Evolutionary conservation across 495 filamentous ascomycete species (phyloP), one percentile per base, ranked within the genome.

Genomic region (Penicillium bialowiezense): DNA sequence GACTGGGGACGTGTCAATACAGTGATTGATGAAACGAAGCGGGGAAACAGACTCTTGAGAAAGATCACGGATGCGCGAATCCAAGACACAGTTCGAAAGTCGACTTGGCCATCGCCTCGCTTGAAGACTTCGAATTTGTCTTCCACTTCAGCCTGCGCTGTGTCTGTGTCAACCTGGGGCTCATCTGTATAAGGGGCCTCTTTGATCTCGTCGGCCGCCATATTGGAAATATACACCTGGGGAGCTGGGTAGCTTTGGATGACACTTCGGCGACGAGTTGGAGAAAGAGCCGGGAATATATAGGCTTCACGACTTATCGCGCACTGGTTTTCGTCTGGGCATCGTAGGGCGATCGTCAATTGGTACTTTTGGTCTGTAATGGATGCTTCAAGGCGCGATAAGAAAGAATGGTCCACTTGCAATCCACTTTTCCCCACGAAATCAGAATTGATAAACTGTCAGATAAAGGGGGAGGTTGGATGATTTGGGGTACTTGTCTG

Each of bases 61-160:
- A 83, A 82, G 51, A 84, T 82, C 2, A 80, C 67, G n/a, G 75
- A 61, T 3, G 78, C 75, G 9, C 70, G 68, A n/a, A 69, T 62
- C 78, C 80, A 84, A 62, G 71, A 70, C 21, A 82, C 78, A 7
- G 74, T 78, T n/a, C 79, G 70, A 56, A 82, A 82, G 46, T 81
- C 63, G 18, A 81, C 77, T 9, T 70, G 68, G 36, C 71, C 71
- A 17, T 72, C 67, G 1, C 64, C 71, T 52, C 60, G 71, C 54
- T 76, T 74, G 67, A 81, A 82, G 35, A 82, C 71, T 54, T 82
- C 78, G 49, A 67, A 51, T 10, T 62, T 54, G 31, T 65, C 56
- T 38, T 65, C 47, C 0, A 59, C 18, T 28, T 62, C 59, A 1
- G 45, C 55, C 17, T n/a, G n/a, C n/a, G n/a, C n/a, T n/a, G 53